Evolutionary conservation across 2,329 filamentous ascomycete species (phyloP), one percentile per base, ranked within the genome.

Genomic region (Cordyceps militaris): DNA sequence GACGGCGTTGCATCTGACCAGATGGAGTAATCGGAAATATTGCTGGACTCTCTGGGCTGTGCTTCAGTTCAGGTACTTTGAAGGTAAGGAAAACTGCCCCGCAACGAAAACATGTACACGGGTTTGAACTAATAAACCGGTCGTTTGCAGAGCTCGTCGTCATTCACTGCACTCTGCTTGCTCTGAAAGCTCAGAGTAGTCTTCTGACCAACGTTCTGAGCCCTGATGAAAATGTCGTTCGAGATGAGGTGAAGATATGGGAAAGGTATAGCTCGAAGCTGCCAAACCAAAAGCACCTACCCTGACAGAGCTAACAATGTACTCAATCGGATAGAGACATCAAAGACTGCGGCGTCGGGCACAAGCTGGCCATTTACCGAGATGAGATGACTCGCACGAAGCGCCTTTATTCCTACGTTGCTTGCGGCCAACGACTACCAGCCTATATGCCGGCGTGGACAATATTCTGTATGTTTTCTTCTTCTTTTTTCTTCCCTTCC

Each of bases 301-400:
- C 26, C 7, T 24, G n/a, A 16, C 43, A n/a, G 13, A 19, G 11
- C 50, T 49, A 14, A 32, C 23, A 16, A 32, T 10, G 7, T 46
- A 11, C 34, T 9, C 42, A 11, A 43, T 6, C 42, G 16, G 11
- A 13, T 5, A 57, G 48, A 23, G 28, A 43, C n/a, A 60, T 60
- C 16, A 46, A n/a, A 34, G 58, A 57, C 4, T 14, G 23, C 36
- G 53, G 58, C 26, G 24, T 52, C 16, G 40, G 32, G 10, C 58
- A 60, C 53, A 60, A 57, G n/a, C 34, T 60, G 13, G 19, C 26
- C n/a, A 51, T 60, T 34, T 60, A 56, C 32, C 21, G 44, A 13
- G 58, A 60, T 42, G 9, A 48, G 16, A 19, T 56, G 19, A 57
- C 58, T 2, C 47, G 42, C n/a, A 49, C 47, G 4, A 60, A 46